Evolutionary conservation across 139 green algal genomes (phyloP).

Genomic region (Chlamydomonas urium): DNA sequence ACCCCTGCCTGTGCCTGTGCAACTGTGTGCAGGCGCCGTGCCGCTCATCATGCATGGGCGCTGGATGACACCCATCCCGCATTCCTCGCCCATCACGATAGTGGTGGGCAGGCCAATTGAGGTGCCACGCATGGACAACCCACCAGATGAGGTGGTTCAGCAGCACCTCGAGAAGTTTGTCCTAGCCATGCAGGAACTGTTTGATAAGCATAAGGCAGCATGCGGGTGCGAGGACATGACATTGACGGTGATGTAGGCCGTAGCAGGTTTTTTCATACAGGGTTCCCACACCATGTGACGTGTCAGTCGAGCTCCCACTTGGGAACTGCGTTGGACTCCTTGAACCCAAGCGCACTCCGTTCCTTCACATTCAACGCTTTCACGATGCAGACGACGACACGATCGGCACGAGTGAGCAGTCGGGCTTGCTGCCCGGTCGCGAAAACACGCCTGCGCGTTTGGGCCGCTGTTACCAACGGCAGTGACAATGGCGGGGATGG

Average conservation of each 20-base stretch:
- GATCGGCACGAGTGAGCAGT: too few species aligned
- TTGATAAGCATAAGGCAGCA: conserved; percentile 43
- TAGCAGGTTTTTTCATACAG: too few species aligned
- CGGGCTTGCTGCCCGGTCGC: too few species aligned
- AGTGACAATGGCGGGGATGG: too few species aligned
- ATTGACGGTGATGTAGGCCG: conserved; percentile 25
- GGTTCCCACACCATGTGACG: too few species aligned
- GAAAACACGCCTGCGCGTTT: too few species aligned
- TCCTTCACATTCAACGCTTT: too few species aligned
- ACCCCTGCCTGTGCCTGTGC: neutral
- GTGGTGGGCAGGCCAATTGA: conserved; percentile 58
- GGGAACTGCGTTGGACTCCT: too few species aligned
- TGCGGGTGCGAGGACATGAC: conserved; percentile 34
- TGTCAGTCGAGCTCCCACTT: too few species aligned
- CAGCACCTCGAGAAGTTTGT: conserved; percentile 50
- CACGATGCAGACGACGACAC: too few species aligned
- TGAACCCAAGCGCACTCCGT: too few species aligned
- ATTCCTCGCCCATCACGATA: conserved; percentile 36
- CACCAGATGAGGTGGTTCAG: conserved; percentile 38
- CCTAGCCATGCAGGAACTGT: conserved; percentile 33
- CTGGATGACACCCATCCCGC: conserved; percentile 43
- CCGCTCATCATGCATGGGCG: conserved; percentile 55
- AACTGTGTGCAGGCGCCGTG: conserved; percentile 22
- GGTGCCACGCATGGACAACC: conserved; percentile 41
- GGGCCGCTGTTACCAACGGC: too few species aligned